Base-by-base conservation (phyloP, 1,284 basidiomycete species). In the Cryptococcus sp. region DNA sequence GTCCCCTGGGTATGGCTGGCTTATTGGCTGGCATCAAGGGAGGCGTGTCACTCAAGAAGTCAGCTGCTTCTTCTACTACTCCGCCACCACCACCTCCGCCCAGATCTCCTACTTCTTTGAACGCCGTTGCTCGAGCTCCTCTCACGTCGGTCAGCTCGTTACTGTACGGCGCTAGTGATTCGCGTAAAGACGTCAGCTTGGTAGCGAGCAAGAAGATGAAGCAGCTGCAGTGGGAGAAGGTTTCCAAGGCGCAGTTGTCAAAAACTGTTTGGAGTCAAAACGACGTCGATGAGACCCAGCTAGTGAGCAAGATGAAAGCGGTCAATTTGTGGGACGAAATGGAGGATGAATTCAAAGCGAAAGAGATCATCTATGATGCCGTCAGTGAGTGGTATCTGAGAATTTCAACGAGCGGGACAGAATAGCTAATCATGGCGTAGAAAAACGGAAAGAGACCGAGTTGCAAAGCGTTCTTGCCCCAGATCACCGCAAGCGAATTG, bases 141-240 rank as follows among this genome's bases (percentile, higher is more conserved):
- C 65, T 71, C 19, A 68, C 67, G 3, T 63, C 72, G 37, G 48
- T 77, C 50, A 52, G 74, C n/a, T 58, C 74, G 11, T 53, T 75
- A 5, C 63, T 74, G 37, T 66, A 72, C 52, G 70, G 72, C 40
- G 54, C 61, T 39, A 72, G 72, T 50, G 77, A 78, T 38, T 73
- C 73, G 8, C 87, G 93, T 52, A 97, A 98, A 78, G 91, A 92
- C 69, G 85, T 97, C 66, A 81, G 86, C 1, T 85, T 93, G 52
- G 88, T 90, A 50, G 91, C 94, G 1, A 87, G 84, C 59, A 88
- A 86, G 51, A 93, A 93, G 81, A 94, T 98, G 90, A 98, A 98
- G 78, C 93, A 98, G 77, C 81, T 99, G 49, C 95, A 99, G 73
- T 99, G 96, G 95, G 95, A 99, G 76, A 99, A 98, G 75, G 83